Base-by-base conservation (phyloP, 371 early-diverging fungal genomes). In the Mortierella sp. region DNA sequence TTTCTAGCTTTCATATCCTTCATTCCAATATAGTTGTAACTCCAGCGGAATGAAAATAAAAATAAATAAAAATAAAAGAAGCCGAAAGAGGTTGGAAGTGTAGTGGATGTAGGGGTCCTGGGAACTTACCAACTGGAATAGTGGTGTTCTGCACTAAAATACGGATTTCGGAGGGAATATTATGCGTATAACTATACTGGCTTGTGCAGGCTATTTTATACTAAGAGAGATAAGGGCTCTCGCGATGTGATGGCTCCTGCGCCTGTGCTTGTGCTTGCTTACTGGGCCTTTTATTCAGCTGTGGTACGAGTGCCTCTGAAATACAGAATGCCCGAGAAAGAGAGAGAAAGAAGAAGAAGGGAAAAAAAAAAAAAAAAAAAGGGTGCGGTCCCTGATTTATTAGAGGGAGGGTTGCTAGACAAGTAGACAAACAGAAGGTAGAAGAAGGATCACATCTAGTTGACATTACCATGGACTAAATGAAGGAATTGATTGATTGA, bases 251-350 rank as follows among this genome's bases (percentile, higher is more conserved):
- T 52, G 65, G 65, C 65, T 64, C 52, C 41, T 64, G 65, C 52
- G 65, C 38, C 41, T 33, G 65, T 64, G 65, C 65, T 48, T 64
- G 33, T 50, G 8, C 50, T 50, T 50, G 50, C n/a, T 50, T 50
- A n/a, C n/a, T n/a, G 16, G 50, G n/a, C n/a, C 50, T 50, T 53
- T 64, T 8, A 53, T 52, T 32, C 36, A 32, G 45, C 6, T 19
- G 55, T 55, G 55, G 55, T 28, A 55, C 28, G 21, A 21, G 5
- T 21, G 21, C 59, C 19, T 38, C 40, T 38, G 21, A 59, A 38
- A 10, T 59, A 59, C 3, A 50, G 33, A 8, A 40, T 60, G 41
- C 45, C 55, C n/a, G 24, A 50, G 32, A 36, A 11, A 58, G 59
- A 58, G 47, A 22, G 38, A 2, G 45, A 58, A 22, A 43, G 21